Evolutionary conservation across 2,329 filamentous ascomycete species (phyloP), one percentile per base, ranked within the genome.

Genomic region (Celoporthe dispersa): DNA sequence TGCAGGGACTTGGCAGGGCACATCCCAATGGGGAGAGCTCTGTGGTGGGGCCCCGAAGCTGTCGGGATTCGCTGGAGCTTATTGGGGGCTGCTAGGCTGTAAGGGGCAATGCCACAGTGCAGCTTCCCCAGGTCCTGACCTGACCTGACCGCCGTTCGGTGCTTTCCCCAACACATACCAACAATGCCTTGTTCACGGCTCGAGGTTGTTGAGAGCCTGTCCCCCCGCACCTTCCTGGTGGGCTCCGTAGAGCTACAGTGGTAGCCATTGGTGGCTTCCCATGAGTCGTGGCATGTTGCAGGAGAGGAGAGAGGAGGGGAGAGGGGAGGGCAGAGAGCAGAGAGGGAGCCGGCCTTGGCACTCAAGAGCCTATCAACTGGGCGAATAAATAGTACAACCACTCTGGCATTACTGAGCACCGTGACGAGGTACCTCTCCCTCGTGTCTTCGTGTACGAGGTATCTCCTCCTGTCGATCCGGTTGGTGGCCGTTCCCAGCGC

Each of bases 61-160:
- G 25, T 59, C 51, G 39, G 64, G 65, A 41, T 68, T 64, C 16
- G 57, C 31, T 22, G 19, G 57, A n/a, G 31, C 53, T 41, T 53
- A 48, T 60, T 67, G 60, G 60, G 41, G 53, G 25, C 12, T 19
- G n/a, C 70, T 71, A 71, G 44, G 57, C 70, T 63, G 51, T n/a
- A 71, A 55, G 41, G 31, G 53, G 70, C n/a, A 65, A 71, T 51
- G 25, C 19, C 44, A 48, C n/a, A 22, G 22, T 48, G 44, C 31
- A 68, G 70, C 64, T 70, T 61, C 60, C 60, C 59, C 33, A 37
- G 25, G 35, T 22, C 35, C 33, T 14, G 16, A 9, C 28, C 64
- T 71, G 70, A 70, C 70, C 65, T 62, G 33, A 22, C 11, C 12
- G 35, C 33, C 22, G 31, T 5, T 14, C 59, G 22, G 12, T 53